These are phyloP conservation scores for Seiridium unicorne DNA, from an alignment of 2,329 filamentous ascomycete genomes.

Conservation along the genomic window DNA sequence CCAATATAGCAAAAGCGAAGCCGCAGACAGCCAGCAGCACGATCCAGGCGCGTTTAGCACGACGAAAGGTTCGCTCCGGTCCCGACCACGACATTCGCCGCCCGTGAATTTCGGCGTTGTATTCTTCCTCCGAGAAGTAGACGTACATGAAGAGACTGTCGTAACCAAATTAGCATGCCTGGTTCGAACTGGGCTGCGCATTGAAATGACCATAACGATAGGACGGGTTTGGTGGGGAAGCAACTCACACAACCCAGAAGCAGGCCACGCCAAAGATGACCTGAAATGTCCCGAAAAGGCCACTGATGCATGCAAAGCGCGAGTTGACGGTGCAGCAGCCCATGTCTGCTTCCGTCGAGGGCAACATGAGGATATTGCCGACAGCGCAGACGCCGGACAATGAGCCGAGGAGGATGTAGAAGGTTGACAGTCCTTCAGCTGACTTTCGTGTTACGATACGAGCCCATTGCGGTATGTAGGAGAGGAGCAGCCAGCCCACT, in stretches of 20 bases:
- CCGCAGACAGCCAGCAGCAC: slow-evolving; percentile 17
- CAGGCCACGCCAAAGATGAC: slow-evolving; percentile 18
- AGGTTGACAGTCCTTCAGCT: slow-evolving; percentile 3
- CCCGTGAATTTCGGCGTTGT: slow-evolving; percentile 22
- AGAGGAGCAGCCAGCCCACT: slow-evolving; percentile 5
- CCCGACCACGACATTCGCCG: slow-evolving; percentile 20
- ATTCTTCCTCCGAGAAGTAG: slow-evolving; percentile 25
- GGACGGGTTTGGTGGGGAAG: not conserved
- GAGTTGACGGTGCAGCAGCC: slow-evolving; percentile 16
- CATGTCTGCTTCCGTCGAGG: slow-evolving; percentile 17
- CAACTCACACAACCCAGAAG: slow-evolving; percentile 15
- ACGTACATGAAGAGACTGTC: slow-evolving; percentile 16
- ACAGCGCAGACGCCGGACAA: slow-evolving; percentile 7
- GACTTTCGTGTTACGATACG: slow-evolving; percentile 5
- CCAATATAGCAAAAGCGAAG: slow-evolving; percentile 13
- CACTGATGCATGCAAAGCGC: slow-evolving; percentile 17
- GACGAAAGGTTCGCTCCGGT: slow-evolving; percentile 23
- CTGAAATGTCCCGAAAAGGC: slow-evolving; percentile 17
- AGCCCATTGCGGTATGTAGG: slow-evolving; percentile 6
- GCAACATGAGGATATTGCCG: slow-evolving; percentile 15
- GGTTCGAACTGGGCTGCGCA: too few relatives aligned
- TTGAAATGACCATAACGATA: too few relatives aligned
- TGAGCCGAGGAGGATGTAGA: slow-evolving; percentile 7
- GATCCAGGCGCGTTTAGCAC: slow-evolving; percentile 20
- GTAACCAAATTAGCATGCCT: not conserved